Evolutionary conservation across 768 basidiomycete genomes (phyloP), one percentile per base, ranked within the genome.

Genomic region (Boletus coccyginus): DNA sequence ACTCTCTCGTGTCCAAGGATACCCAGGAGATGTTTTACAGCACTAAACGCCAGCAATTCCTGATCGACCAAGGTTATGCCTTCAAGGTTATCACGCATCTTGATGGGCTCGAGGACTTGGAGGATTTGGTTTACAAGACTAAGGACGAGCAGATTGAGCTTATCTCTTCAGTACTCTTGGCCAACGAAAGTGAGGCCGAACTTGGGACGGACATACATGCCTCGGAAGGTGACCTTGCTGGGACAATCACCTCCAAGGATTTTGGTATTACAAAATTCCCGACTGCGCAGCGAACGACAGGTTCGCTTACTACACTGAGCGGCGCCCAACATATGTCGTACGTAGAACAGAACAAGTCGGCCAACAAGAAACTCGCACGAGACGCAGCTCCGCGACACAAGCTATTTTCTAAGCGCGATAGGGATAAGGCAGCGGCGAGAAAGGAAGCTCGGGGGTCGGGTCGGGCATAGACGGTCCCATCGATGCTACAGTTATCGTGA

Each of bases 1-100:
- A 99, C 72, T 98, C 97, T 33, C 85, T 99, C 8, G 97, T 99
- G 35, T 98, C 95, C 27, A 97, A 97, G 73, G 96, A 98, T 74
- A 99, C 96, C 5, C 94, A 97, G 67, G 97, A 98, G 75, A 98
- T 98, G 94, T 99, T 88, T 74, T 99, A 98, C 80, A 95, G 92
- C 70, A 96, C 97, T 4, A 99, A 99, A 75, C 86, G 97, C 16
- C 97, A 98, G 68, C 94, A 98, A 67, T 99, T 99, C 76, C 77
- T 99, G 62, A 96, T 99, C 66, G 97, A 99, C 69, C 95, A 98
- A 74, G 96, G 97, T 3, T 99, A 99, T 74, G 91, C 96, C 7
- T 99, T 99, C 84, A 98, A 98, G 74, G 96, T 99, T 51, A 98
- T 99, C 74, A 98, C 97, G 3, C 92, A 95, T 64, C 83, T 99